These are phyloP conservation scores for Mycosarcoma maydis DNA, from an alignment of 1,284 basidiomycete species.

Conservation along the genomic window DNA sequence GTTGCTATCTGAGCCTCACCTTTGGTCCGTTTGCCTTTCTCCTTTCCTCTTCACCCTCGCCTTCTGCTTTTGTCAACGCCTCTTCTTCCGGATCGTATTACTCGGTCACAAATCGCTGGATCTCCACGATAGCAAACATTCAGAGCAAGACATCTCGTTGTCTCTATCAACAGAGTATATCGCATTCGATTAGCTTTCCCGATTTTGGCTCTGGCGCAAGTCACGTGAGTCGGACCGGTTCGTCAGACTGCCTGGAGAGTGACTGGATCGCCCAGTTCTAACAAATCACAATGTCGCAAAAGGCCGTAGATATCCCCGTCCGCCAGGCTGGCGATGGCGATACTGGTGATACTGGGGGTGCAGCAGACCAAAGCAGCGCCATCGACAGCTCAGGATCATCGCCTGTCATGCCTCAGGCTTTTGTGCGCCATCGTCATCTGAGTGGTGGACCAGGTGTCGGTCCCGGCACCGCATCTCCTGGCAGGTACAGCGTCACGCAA, in stretches of 20 bases:
- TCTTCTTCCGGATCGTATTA: too few species aligned
- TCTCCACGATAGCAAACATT: too few species aligned
- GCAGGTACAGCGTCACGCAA: constrained; percentile 37
- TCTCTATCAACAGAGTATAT: too few species aligned
- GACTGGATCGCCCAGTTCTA: too few species aligned
- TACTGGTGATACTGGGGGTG: neutral
- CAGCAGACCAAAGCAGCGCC: constrained; percentile 21
- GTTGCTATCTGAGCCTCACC: constrained; percentile 9
- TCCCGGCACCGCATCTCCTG: constrained; percentile 44
- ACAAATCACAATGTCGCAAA: too few species aligned
- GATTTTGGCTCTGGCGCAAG: neutral
- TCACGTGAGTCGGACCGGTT: neutral
- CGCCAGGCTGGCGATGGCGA: constrained; percentile 3
- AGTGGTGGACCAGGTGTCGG: constrained; percentile 63
- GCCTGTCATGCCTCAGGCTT: constrained; percentile 58
- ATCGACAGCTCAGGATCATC: constrained; percentile 33
- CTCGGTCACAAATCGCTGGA: too few species aligned
- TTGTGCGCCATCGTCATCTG: constrained; percentile 76
- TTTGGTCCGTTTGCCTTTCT: neutral
- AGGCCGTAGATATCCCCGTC: constrained; percentile 19
- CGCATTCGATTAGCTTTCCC: neutral
- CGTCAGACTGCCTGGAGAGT: too few species aligned
- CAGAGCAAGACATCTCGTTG: too few species aligned
- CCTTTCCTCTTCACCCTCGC: too few species aligned
- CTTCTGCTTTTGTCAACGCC: too few species aligned